phyloP scores from a whole-genome alignment of 2,329 filamentous ascomycete genomes.

The Alternaria hordeiaustralica region DNA sequence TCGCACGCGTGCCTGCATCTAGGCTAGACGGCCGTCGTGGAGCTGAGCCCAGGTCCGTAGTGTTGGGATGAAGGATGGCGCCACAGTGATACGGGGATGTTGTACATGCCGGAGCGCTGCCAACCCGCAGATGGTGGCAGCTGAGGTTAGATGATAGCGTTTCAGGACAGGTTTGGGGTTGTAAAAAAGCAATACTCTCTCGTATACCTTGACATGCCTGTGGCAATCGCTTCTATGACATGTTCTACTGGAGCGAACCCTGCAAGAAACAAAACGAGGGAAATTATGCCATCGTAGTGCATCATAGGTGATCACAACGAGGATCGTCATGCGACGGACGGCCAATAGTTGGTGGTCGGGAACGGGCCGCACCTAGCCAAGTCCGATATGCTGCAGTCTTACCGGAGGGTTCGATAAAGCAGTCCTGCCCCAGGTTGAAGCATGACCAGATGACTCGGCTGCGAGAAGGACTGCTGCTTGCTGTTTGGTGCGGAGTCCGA shows the following conservation, averaged over 20 bases:
- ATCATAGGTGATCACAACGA: not conserved
- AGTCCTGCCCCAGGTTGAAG: not conserved
- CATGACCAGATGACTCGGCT: not conserved
- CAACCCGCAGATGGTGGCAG: slow-evolving; percentile 2
- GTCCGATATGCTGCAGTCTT: slow-evolving; percentile 14
- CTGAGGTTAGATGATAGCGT: not conserved
- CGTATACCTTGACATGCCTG: not conserved
- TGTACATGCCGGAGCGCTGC: slow-evolving; percentile 4
- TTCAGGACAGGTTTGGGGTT: slow-evolving; percentile 7
- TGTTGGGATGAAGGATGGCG: slow-evolving; percentile 18
- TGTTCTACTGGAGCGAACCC: not conserved
- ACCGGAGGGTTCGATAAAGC: not conserved
- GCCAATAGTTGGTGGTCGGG: slow-evolving; percentile 6
- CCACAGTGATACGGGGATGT: slow-evolving; percentile 20
- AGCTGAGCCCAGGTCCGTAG: slow-evolving; percentile 25
- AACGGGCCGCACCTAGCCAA: slow-evolving; percentile 15
- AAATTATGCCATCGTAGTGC: not conserved
- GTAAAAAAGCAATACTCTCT: slow-evolving; percentile 1
- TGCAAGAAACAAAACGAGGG: not conserved
- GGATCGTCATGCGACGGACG: not conserved
- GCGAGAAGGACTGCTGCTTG: not conserved
- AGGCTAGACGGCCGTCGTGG: slow-evolving; percentile 13
- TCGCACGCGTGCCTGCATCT: slow-evolving; percentile 21
- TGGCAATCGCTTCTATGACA: not conserved
- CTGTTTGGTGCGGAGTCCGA: not conserved